Evolutionary conservation across 2,329 filamentous ascomycete genomes (phyloP).

Genomic region (Fusarium nodosum): DNA sequence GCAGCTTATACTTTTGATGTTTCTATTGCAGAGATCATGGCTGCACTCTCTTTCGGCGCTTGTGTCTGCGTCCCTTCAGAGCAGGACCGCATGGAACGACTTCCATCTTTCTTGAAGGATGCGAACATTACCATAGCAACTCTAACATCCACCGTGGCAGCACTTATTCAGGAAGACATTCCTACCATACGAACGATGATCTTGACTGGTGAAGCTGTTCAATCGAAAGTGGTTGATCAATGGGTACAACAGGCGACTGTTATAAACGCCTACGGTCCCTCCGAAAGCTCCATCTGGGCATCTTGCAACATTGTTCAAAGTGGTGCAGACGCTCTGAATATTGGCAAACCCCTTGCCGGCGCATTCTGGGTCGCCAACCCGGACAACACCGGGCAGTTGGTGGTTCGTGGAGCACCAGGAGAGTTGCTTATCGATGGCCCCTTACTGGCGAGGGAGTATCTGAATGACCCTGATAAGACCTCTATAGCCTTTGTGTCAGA

Average conservation of each 20-base stretch:
- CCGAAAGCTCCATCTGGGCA: constrained; percentile 8
- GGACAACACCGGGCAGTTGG: background rate
- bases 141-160: constrained; percentile 4
- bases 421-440: constrained; percentile 7
- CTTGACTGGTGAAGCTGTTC: constrained; percentile 9
- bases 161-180: constrained; percentile 1
- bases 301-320: background rate
- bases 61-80: constrained; percentile 12
- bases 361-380: constrained; percentile 7
- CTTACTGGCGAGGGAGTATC: constrained; percentile 5
- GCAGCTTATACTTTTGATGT: constrained; percentile 12
- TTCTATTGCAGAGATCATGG: constrained; percentile 11
- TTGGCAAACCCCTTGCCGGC: constrained; percentile 1
- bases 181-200: background rate
- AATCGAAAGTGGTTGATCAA: constrained; percentile 6
- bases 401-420: constrained; percentile 4
- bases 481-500: background rate
- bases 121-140: constrained; percentile 3
- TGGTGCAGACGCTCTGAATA: constrained; percentile 7
- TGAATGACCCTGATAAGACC: constrained; percentile 8
- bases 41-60: constrained; percentile 4
- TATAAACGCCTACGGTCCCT: constrained; percentile 7
- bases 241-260: constrained; percentile 10
- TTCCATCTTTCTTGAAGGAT: constrained; percentile 7
- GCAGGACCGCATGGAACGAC: constrained; percentile 12